phyloP scores from a whole-genome alignment of 192 early-diverging fungal genomes.

The Coemansia asiatica region DNA sequence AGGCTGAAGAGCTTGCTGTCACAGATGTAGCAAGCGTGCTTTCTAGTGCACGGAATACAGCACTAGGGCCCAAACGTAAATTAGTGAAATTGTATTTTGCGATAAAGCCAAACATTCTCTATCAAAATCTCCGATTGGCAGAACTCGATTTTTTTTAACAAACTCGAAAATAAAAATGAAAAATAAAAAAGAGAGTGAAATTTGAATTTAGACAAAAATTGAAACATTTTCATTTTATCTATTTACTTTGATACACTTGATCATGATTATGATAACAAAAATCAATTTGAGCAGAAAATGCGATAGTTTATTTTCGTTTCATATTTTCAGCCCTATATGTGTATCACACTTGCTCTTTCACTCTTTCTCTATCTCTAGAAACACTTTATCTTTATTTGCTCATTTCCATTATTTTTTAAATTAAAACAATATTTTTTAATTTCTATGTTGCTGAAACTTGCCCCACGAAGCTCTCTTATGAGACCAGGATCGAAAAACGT shows the following conservation, averaged over 20 bases:
- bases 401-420: background rate
- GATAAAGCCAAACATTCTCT: conserved; percentile 6
- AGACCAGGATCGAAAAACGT: background rate
- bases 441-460: conserved; percentile 1
- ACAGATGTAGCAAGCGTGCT: conserved; percentile 21
- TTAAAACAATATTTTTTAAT: background rate
- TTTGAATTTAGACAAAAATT: no score
- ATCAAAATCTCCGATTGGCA: background rate
- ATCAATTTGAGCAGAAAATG: no score
- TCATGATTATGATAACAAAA: no score
- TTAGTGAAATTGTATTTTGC: background rate
- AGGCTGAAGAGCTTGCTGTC: background rate
- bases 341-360: no score
- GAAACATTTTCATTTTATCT: no score
- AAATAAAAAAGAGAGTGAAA: no score
- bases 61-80: background rate
- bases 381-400: background rate
- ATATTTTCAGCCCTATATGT: no score
- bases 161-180: no score
- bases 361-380: no score
- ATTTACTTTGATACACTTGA: no score
- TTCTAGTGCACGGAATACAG: conserved; percentile 21
- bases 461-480: background rate
- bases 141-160: no score
- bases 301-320: no score